Conservation (phyloP, 176 grass and related monocot genomes). For the Puya raimondii region DNA sequence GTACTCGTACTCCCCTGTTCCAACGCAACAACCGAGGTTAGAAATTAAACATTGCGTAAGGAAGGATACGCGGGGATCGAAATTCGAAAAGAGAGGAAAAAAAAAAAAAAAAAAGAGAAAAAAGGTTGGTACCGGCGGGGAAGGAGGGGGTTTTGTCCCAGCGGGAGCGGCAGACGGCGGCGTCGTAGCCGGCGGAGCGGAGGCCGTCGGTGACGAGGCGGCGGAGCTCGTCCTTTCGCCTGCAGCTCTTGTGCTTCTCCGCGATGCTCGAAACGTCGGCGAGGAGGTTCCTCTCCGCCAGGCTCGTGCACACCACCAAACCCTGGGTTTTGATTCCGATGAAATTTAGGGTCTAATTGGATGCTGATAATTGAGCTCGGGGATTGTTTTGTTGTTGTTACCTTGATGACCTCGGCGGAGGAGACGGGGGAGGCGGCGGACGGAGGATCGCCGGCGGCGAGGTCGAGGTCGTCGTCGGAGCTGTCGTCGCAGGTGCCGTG, state of each 20-base stretch:
- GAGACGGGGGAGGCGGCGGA: slow-evolving; percentile 16
- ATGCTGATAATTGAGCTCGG: neutral
- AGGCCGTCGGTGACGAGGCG: slow-evolving; percentile 45
- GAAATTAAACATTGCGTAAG: too few species aligned
- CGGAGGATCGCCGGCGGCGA: slow-evolving; percentile 21
- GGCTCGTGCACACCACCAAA: slow-evolving; percentile 57
- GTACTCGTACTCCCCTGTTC: slow-evolving; percentile 60
- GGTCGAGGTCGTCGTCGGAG: slow-evolving; percentile 30
- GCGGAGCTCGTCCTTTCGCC: slow-evolving; percentile 43
- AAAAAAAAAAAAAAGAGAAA: too few species aligned
- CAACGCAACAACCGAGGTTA: neutral
- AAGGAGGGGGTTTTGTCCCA: slow-evolving; percentile 71
- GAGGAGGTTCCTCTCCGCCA: slow-evolving; percentile 86
- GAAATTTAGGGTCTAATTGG: neutral
- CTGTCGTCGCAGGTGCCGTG: slow-evolving; percentile 37
- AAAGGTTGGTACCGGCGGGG: slow-evolving; percentile 29
- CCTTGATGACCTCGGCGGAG: slow-evolving; percentile 67
- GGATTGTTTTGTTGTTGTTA: slow-evolving; percentile 13
- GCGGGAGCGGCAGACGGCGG: slow-evolving; percentile 53
- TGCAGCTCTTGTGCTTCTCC: slow-evolving; percentile 45
- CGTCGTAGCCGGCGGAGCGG: slow-evolving; percentile 46
- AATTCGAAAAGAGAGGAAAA: too few species aligned
- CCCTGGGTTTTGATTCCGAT: slow-evolving; percentile 29
- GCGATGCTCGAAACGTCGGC: slow-evolving; percentile 52
- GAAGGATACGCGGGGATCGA: too few species aligned